Conservation (phyloP, 2,329 filamentous ascomycete genomes). For the Cladophialophora immunda region DNA sequence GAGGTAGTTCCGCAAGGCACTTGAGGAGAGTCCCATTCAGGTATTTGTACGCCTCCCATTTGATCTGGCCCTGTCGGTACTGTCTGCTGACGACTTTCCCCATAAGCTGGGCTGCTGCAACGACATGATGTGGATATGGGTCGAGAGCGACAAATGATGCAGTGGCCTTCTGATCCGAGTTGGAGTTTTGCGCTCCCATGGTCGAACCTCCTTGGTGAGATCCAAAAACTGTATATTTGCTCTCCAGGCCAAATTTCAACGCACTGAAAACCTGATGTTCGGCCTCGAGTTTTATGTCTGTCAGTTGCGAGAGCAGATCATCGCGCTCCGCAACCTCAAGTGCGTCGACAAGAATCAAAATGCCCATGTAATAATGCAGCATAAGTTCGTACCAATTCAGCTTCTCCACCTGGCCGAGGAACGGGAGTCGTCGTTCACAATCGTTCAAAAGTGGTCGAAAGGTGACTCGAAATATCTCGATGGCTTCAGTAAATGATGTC, state of each 20-base stretch:
- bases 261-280: conserved; percentile 43
- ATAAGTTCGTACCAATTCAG: conserved; percentile 47
- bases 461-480: conserved; percentile 43
- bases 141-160: conserved; percentile 45
- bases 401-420: conserved; percentile 44
- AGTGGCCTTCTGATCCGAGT: conserved; percentile 15
- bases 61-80: conserved; percentile 40
- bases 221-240: conserved; percentile 39
- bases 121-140: conserved; percentile 46
- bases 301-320: conserved; percentile 42
- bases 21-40: conserved; percentile 42
- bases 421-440: conserved; percentile 45
- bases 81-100: conserved; percentile 43
- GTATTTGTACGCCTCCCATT: conserved; percentile 39
- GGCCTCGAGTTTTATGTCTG: conserved; percentile 39
- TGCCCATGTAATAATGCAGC: conserved; percentile 45
- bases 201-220: neutral
- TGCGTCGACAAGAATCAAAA: conserved; percentile 43
- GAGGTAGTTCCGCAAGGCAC: conserved; percentile 43
- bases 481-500: conserved; percentile 41
- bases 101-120: conserved; percentile 44
- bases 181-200: neutral
- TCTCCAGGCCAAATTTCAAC: conserved; percentile 44
- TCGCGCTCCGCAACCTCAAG: conserved; percentile 42
- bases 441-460: conserved; percentile 42